Conservation (phyloP, 371 early-diverging fungal species). For the Mucor indicus region DNA sequence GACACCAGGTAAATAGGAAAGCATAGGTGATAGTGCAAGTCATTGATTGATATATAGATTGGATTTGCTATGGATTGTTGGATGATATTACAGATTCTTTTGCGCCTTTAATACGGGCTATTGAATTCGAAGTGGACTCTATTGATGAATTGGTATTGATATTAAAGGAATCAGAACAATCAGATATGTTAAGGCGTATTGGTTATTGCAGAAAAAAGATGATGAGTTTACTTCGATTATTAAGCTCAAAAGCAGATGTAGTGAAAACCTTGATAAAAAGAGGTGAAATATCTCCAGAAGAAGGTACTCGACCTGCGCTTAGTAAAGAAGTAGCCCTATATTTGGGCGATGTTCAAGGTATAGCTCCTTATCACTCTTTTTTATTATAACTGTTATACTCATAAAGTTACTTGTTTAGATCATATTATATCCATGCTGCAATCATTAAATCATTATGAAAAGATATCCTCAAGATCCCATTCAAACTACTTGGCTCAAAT, state of each 20-base stretch:
- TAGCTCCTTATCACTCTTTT: not conserved
- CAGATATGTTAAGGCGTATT: conserved; percentile 86
- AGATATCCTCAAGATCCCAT: conserved; percentile 87
- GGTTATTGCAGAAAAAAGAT: conserved; percentile 81
- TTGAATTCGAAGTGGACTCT: conserved; percentile 88
- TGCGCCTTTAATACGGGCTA: conserved; percentile 72
- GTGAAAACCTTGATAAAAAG: conserved; percentile 78
- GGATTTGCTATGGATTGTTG: conserved; percentile 87
- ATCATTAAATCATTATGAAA: conserved; percentile 87
- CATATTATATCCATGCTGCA: conserved; percentile 93
- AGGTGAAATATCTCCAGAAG: conserved; percentile 50
- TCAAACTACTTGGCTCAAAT: conserved; percentile 96
- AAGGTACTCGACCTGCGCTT: conserved; percentile 37
- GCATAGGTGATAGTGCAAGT: not conserved
- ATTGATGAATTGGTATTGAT: conserved; percentile 91
- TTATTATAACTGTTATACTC: not conserved
- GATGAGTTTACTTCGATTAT: conserved; percentile 68
- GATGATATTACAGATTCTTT: conserved; percentile 87
- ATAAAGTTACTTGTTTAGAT: conserved; percentile 44
- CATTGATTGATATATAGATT: conserved; percentile 61
- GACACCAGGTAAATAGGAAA: conserved; percentile 44
- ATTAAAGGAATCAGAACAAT: conserved; percentile 81
- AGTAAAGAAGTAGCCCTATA: conserved; percentile 74
- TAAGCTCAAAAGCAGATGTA: conserved; percentile 81
- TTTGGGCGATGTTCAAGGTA: conserved; percentile 89